Conservation (phyloP, 2,329 filamentous ascomycete species). For the Fusarium ambrosium region DNA sequence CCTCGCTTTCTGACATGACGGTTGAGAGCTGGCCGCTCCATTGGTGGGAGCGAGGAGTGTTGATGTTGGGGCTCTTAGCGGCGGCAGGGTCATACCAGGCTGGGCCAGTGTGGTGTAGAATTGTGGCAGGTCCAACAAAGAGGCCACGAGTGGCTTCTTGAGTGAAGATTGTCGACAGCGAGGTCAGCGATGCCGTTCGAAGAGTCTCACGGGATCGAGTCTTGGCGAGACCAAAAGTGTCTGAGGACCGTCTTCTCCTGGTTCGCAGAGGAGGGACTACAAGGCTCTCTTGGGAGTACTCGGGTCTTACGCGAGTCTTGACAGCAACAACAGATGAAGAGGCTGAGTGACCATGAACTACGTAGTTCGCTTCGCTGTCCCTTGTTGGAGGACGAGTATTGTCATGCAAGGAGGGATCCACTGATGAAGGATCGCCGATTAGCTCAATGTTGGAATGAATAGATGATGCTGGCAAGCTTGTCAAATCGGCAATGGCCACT, state of each 20-base stretch:
- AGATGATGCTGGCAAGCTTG: slow-evolving; percentile 58
- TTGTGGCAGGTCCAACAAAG: slow-evolving; percentile 47
- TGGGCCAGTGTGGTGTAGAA: slow-evolving; percentile 45
- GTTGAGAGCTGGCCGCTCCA: slow-evolving; percentile 76
- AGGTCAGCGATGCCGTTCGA: slow-evolving; percentile 67
- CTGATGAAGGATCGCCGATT: slow-evolving; percentile 64
- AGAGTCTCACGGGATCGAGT: slow-evolving; percentile 67
- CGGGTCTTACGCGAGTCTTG: slow-evolving; percentile 51
- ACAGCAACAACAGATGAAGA: slow-evolving; percentile 55
- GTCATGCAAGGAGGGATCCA: slow-evolving; percentile 55
- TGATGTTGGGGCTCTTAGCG: slow-evolving; percentile 25
- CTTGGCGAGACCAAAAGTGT: slow-evolving; percentile 64
- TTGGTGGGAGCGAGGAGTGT: slow-evolving; percentile 62
- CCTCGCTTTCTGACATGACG: slow-evolving; percentile 73
- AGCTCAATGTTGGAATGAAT: slow-evolving; percentile 66
- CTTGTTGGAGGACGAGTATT: slow-evolving; percentile 52
- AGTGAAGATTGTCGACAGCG: slow-evolving; percentile 67
- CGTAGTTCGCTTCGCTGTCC: slow-evolving; percentile 65
- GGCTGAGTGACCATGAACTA: slow-evolving; percentile 63
- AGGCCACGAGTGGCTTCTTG: slow-evolving; percentile 59
- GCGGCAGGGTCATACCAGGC: slow-evolving; percentile 40
- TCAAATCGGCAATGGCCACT: slow-evolving; percentile 50
- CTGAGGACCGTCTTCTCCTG: slow-evolving; percentile 60
- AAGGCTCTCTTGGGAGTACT: slow-evolving; percentile 73
- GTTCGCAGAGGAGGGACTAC: slow-evolving; percentile 68